Evolutionary conservation across 176 grass and related monocot species (phyloP).

Genomic region (Hsuehochloa calcarea): DNA sequence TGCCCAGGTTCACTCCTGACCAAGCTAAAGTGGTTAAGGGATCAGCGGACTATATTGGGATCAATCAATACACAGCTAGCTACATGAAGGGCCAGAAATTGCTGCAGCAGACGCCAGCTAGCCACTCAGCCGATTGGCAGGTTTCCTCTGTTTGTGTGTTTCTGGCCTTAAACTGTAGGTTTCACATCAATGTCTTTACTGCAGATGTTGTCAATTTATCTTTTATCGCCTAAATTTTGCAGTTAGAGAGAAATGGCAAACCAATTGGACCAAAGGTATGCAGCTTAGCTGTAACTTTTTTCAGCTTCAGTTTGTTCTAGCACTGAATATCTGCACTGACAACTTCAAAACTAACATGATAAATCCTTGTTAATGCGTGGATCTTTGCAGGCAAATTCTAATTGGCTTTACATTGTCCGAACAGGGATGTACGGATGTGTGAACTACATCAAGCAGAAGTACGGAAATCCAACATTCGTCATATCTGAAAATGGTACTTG

Average conservation of each 20-base stretch:
- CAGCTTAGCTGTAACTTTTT: not conserved
- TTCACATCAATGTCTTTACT: not conserved
- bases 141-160: slow-evolving; percentile 47
- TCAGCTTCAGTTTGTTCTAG: not conserved
- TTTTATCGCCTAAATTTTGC: slow-evolving; percentile 20
- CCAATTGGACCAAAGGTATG: slow-evolving; percentile 73
- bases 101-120: slow-evolving; percentile 35
- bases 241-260: slow-evolving; percentile 59
- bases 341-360: not conserved
- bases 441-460: slow-evolving; percentile 79
- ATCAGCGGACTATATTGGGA: slow-evolving; percentile 81
- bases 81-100: slow-evolving; percentile 55
- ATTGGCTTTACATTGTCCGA: slow-evolving; percentile 86
- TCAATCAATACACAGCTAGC: slow-evolving; percentile 85
- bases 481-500: slow-evolving; percentile 82
- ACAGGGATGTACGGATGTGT: slow-evolving; percentile 80
- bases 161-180: not conserved
- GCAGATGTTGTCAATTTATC: not conserved
- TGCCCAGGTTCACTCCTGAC: slow-evolving; percentile 62
- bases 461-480: slow-evolving; percentile 58
- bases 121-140: slow-evolving; percentile 84
- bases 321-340: not conserved
- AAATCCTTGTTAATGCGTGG: not conserved
- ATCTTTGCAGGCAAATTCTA: slow-evolving; percentile 59
- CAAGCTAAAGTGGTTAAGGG: slow-evolving; percentile 81